These are phyloP conservation scores for Daldinia sp. DNA, from an alignment of 2,329 filamentous ascomycete genomes.

Conservation along the genomic window DNA sequence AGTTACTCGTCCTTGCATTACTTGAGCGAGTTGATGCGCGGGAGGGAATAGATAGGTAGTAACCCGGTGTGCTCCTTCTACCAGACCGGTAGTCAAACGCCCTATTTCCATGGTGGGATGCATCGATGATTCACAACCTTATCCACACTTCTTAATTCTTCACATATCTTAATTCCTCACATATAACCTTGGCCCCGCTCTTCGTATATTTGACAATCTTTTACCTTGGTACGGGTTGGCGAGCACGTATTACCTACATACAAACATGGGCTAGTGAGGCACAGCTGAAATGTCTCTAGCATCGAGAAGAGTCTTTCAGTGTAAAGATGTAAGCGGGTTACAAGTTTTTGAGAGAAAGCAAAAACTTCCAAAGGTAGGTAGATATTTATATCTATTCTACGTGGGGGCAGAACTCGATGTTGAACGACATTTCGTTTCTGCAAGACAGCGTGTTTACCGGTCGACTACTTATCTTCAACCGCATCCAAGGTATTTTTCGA, in stretches of 20 bases:
- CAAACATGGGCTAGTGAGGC: conserved; percentile 8
- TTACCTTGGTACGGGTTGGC: not conserved
- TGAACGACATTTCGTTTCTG: not conserved
- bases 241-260: not conserved
- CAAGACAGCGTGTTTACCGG: conserved; percentile 2
- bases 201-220: conserved; percentile 11
- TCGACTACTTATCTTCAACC: not conserved
- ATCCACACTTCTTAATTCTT: conserved; percentile 11
- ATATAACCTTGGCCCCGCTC: conserved; percentile 6
- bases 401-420: not conserved
- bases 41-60: conserved; percentile 18
- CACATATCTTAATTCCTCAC: conserved; percentile 5
- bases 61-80: not conserved
- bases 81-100: conserved; percentile 1
- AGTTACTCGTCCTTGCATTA: conserved; percentile 22
- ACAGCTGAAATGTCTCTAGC: not conserved
- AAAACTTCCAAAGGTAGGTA: not conserved
- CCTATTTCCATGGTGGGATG: conserved; percentile 7
- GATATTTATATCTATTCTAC: not conserved
- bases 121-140: conserved; percentile 37
- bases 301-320: conserved; percentile 4
- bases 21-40: conserved; percentile 27
- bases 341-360: conserved; percentile 2
- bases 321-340: conserved; percentile 7
- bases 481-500: not conserved